Evolutionary conservation across 371 early-diverging fungal species (phyloP), one percentile per base, ranked within the genome.

Genomic region (Capillidium heterosporum): DNA sequence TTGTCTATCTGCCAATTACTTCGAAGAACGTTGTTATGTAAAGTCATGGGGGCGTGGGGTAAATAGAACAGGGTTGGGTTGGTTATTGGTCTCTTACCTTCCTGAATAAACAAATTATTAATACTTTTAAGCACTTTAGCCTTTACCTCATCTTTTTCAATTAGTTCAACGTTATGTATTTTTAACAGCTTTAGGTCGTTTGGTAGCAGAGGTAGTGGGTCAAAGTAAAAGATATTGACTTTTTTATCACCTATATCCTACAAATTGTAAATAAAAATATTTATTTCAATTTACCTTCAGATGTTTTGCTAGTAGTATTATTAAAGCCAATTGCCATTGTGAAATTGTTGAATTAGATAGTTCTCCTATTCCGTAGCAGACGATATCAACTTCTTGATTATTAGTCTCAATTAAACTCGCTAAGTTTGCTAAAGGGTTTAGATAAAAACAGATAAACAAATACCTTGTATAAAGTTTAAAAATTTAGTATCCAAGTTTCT

Each of bases 31-130:
- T 40, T 53, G 10, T 53, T 29, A 40, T 53, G 29, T 32, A 53
- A 39, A 3, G 39, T 10, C 53, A 53, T 7, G 2, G 53, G 53
- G n/a, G 27, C 21, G 24, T 53, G 53, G 10, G 53, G 53, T 29
- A 53, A 27, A 53, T 53, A 53, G 19, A 53, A 53, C 11, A 53
- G 35, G 19, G 53, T 53, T 21, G 23, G n/a, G 2, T 53, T 39
- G 32, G 7, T 23, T 17, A 53, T 39, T 23, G 31, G n/a, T 35
- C 53, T 21, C 24, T 13, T 29, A 11, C 53, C 53, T 53, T 53
- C 53, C 53, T 53, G 28, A 5, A 5, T 13, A 23, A 28, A 13
- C 15, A 31, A 44, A 44, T 49, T 23, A 29, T 1, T 28, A 49
- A 49, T 24, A 24, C 3, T 28, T 49, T 19, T 15, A 27, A 23